Evolutionary conservation across 2,329 filamentous ascomycete genomes (phyloP), one percentile per base, ranked within the genome.

Genomic region (Madurella fahalii): DNA sequence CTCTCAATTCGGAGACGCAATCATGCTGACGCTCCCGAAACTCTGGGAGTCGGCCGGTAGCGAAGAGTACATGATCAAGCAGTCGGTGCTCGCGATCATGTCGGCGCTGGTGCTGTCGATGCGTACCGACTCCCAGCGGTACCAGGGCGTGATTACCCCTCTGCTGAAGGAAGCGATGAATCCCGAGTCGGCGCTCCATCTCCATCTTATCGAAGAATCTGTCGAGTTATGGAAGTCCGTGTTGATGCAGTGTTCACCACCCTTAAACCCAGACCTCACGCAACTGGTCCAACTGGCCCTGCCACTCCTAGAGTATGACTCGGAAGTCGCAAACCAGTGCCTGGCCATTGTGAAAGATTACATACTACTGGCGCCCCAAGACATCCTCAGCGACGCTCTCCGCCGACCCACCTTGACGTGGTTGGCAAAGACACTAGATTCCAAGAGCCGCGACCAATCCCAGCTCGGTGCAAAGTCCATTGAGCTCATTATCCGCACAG

Each of bases 61-160:
- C 2, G 87, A 95, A 57, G 89, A 94, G 65, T 90, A 91, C 71
- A 83, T 97, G 69, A 88, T 96, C 77, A 97, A 97, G 71, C 92
- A 96, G 71, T 85, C 90, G 1, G 91, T 97, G 50, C 80, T 97
- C 54, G 89, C 88, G 2, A 87, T 97, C 40, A 83, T 97, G 49
- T 80, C 89, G 1, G 86, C 90, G 2, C 77, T 99, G 13, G 89
- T 95, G n/a, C 85, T 85, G 67, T 88, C 92, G 1, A 89, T 97
- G 82, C 90, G 87, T 56, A 79, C 82, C 12, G 81, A 87, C 9
- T 94, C 90, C 4, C 80, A 86, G 58, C 80, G 85, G 16, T 96
- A 95, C 63, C 90, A 96, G 60, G 71, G 79, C 15, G 77, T 92
- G 50, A 88, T 96, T 62, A 74, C 96, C 16, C 92, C 93, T 0